These are phyloP conservation scores for Hortaea sp. DNA, from an alignment of 2,329 filamentous ascomycete genomes.

Conservation along the genomic window DNA sequence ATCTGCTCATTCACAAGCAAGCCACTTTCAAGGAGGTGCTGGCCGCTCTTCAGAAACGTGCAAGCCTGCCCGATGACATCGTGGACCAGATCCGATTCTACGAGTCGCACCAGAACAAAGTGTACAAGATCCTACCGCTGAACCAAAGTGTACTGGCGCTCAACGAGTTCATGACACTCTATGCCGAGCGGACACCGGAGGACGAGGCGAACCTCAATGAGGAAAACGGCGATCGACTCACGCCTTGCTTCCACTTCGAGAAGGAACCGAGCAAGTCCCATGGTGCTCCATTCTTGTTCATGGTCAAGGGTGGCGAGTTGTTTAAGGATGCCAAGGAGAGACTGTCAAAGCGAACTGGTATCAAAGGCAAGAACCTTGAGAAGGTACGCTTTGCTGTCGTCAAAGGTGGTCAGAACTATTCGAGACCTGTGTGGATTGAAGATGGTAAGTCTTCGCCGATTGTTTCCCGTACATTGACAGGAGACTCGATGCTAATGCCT, in stretches of 20 bases:
- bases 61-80: constrained; percentile 66
- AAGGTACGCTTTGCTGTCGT: constrained; percentile 95
- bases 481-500: not conserved
- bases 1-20: constrained; percentile 80
- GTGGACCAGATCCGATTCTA: constrained; percentile 67
- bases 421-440: constrained; percentile 70
- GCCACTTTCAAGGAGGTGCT: constrained; percentile 72
- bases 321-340: constrained; percentile 91
- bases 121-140: constrained; percentile 64
- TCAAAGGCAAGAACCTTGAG: constrained; percentile 97
- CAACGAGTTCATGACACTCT: constrained; percentile 74
- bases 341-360: constrained; percentile 81
- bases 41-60: constrained; percentile 66
- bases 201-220: constrained; percentile 43
- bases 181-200: constrained; percentile 70
- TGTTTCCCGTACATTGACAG: not conserved
- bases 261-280: constrained; percentile 76
- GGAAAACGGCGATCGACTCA: constrained; percentile 58
- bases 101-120: constrained; percentile 72
- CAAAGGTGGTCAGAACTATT: constrained; percentile 52
- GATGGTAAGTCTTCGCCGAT: constrained; percentile 56
- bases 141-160: constrained; percentile 69
- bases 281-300: constrained; percentile 83
- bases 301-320: constrained; percentile 72
- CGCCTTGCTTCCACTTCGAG: constrained; percentile 87